phyloP scores from a whole-genome alignment of 306 rosid species.

The Casuarina equisetifolia region DNA sequence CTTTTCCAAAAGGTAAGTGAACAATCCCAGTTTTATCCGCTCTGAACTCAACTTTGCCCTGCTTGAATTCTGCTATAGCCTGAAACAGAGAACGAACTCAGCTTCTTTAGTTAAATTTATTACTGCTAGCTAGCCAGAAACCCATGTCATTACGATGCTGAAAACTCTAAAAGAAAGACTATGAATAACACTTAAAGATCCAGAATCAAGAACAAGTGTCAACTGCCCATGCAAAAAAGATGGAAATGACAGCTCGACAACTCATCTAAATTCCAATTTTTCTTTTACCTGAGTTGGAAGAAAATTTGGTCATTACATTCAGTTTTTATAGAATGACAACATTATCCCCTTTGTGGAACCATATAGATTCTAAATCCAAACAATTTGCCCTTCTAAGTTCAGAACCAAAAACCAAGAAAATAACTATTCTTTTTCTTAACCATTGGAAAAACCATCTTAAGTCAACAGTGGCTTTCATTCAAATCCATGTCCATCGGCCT shows the following conservation, averaged over 20 bases:
- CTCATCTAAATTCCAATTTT: not conserved
- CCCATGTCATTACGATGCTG: not conserved
- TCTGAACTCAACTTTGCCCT: slow-evolving; percentile 93
- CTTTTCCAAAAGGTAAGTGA: slow-evolving; percentile 90
- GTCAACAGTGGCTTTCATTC: not conserved
- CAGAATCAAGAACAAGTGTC: not conserved
- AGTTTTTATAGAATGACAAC: not conserved
- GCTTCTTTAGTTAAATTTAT: not conserved
- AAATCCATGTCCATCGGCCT: not conserved
- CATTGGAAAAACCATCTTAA: not conserved
- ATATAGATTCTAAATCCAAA: not conserved
- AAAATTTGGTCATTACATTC: not conserved
- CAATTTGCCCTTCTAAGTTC: not conserved
- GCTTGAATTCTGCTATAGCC: slow-evolving; percentile 98
- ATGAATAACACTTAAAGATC: not conserved
- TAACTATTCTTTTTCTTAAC: not conserved
- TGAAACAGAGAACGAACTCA: slow-evolving; percentile 27
- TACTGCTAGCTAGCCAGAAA: not conserved
- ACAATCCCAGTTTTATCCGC: slow-evolving; percentile 99
- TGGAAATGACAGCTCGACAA: not conserved
- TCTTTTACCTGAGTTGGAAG: not conserved
- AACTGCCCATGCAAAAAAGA: not conserved
- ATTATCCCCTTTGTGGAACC: not conserved
- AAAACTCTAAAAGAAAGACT: not conserved
- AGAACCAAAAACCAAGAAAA: not conserved